phyloP scores from a whole-genome alignment of 2,329 filamentous ascomycete genomes.

The Penicillium thymicola region DNA sequence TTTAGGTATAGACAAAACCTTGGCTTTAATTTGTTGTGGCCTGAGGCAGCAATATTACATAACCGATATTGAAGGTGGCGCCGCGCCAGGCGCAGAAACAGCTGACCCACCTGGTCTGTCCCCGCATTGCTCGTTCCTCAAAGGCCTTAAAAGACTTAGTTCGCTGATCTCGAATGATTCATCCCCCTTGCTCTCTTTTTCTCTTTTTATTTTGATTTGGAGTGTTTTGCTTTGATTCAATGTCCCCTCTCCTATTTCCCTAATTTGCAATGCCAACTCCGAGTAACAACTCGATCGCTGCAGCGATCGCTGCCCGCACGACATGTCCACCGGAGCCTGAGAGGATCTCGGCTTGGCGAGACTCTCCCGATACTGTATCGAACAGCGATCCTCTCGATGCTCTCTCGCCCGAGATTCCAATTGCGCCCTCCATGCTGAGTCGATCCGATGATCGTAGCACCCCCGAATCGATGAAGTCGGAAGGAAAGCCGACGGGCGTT shows the following conservation, averaged over 20 bases:
- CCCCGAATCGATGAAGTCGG: slow-evolving; percentile 27
- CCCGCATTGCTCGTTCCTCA: slow-evolving; percentile 31
- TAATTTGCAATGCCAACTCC: slow-evolving; percentile 51
- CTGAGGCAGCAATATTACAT: not conserved
- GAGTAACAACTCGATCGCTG: slow-evolving; percentile 45
- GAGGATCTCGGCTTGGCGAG: slow-evolving; percentile 33
- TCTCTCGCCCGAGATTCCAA: slow-evolving; percentile 24
- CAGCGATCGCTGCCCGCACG: slow-evolving; percentile 42
- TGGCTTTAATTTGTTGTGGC: not conserved
- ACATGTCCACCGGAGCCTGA: slow-evolving; percentile 50
- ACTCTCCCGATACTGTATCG: slow-evolving; percentile 26
- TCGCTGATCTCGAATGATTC: slow-evolving; percentile 14
- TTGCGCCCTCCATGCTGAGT: slow-evolving; percentile 26
- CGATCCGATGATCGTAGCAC: slow-evolving; percentile 28
- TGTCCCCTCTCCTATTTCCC: slow-evolving; percentile 31
- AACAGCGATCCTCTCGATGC: slow-evolving; percentile 27
- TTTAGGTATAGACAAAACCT: not conserved
- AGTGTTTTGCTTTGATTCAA: slow-evolving; percentile 27
- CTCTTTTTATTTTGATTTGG: slow-evolving; percentile 8
- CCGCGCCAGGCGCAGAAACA: slow-evolving; percentile 12
- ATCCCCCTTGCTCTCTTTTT: slow-evolving; percentile 20
- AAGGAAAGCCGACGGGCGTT: slow-evolving; percentile 26
- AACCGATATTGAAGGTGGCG: slow-evolving; percentile 8
- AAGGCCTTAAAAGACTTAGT: slow-evolving; percentile 10
- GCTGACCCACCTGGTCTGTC: slow-evolving; percentile 10